Evolutionary conservation across 345 rosid species (phyloP), one percentile per base, ranked within the genome.

Genomic region (Microcos paniculata): DNA sequence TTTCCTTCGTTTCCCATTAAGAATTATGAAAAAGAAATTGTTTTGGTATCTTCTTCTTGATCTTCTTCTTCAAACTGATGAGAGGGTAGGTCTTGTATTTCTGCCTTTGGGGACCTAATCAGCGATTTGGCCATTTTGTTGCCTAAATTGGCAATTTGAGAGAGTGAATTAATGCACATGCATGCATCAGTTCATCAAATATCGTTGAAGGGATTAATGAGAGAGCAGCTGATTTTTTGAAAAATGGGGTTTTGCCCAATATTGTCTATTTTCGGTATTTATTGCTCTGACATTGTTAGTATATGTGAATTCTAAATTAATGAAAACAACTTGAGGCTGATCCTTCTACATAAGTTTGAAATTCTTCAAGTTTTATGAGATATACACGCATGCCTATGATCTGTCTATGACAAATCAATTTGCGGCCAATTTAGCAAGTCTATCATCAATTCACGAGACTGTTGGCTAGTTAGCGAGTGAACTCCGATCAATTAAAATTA

Each of bases 271-370:
- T 45, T 59, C 10, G 48, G 35, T 53, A 21, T 35, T 61, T 40
- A 61, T 61, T 33, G 24, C 35, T 67, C 12, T 76, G 79, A 51
- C 70, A 24, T 5, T 38, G 3, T 33, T 16, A 1, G 2, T n/a
- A n/a, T n/a, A 11, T 1, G 43, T 35, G 40, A 35, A 35, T 35
- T 35, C 40, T 4, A 46, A 24, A 23, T 42, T 51, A 62, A 30
- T 58, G 71, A 57, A 13, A 63, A 65, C 69, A 55, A 64, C 45
- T 8, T 58, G 74, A 76, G 72, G 79, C 62, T 35, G 56, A 68
- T 64, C 61, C 66, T 31, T 58, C 7, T 9, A 42, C 15, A n/a
- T n/a, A 19, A 14, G 38, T 58, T 28, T 28, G 63, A 58, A 58
- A 1, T 58, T 28, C 9, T 28, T 28, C 5, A 24, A 11, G 16